Evolutionary conservation across 352 stramenopile genomes (phyloP).

Genomic region (Globisporangium paddicum): DNA sequence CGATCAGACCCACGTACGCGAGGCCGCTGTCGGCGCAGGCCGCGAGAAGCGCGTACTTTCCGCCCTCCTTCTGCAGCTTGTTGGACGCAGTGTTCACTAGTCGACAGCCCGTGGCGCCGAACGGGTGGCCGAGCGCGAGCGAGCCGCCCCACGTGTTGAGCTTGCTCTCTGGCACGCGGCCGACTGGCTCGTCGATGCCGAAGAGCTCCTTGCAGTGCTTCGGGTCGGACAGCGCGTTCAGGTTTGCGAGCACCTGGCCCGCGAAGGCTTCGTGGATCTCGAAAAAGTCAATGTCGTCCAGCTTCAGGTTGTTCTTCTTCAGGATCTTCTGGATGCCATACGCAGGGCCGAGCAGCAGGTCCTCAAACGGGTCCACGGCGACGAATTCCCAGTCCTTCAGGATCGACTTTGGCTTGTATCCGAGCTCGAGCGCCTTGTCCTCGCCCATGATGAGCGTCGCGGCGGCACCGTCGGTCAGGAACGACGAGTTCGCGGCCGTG

Average conservation of each 20-base stretch:
- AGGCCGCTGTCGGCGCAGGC: constrained; percentile 97
- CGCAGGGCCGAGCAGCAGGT: constrained; percentile 93
- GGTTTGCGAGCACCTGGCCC: constrained; percentile 97
- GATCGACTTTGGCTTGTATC: constrained; percentile 94
- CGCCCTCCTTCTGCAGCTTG: constrained; percentile 93
- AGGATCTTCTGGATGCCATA: constrained; percentile 91
- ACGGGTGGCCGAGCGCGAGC: constrained; percentile 96
- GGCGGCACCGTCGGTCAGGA: constrained; percentile 96
- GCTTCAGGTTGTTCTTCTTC: constrained; percentile 78
- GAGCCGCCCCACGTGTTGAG: constrained; percentile 98
- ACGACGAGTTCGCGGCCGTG: constrained; percentile 97
- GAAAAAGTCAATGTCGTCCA: constrained; percentile 97
- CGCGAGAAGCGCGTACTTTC: constrained; percentile 95
- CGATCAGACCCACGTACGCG: constrained; percentile 94
- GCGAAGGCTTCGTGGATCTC: constrained; percentile 99
- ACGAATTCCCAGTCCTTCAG: constrained; percentile 97
- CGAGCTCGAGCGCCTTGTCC: constrained; percentile 93
- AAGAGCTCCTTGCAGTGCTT: constrained; percentile 96
- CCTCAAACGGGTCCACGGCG: constrained; percentile 95
- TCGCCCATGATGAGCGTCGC: constrained; percentile 97
- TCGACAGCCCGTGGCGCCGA: constrained; percentile 95
- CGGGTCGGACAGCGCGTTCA: constrained; percentile 93
- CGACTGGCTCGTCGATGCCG: constrained; percentile 85
- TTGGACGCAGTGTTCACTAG: constrained; percentile 97
- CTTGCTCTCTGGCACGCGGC: constrained; percentile 91